These are phyloP conservation scores for Thalassiosira profunda DNA, from an alignment of 108 stramenopile species.

Conservation along the genomic window DNA sequence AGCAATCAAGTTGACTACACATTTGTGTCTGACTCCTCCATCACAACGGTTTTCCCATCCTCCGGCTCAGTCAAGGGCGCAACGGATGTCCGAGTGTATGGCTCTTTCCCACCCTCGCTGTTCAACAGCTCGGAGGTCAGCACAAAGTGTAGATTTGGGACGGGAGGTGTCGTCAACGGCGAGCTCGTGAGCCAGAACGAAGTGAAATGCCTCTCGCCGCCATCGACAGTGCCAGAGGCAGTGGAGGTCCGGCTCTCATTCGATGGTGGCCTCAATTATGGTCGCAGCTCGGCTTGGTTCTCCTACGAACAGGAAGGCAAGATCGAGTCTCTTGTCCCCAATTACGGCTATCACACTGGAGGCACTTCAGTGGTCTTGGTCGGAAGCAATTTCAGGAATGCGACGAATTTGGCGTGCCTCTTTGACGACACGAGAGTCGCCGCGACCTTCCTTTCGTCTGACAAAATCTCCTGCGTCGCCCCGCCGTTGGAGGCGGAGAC, in stretches of 20 bases:
- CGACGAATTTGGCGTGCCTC: constrained; percentile 27
- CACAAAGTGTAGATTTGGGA: constrained; percentile 38
- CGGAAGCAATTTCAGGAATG: constrained; percentile 35
- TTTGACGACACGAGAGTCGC: constrained; percentile 25
- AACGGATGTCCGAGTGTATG: constrained; percentile 28
- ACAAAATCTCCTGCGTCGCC: constrained; percentile 22
- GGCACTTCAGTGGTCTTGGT: constrained; percentile 20
- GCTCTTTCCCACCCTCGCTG: constrained; percentile 17
- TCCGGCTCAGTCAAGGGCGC: constrained; percentile 36
- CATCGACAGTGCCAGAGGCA: not conserved
- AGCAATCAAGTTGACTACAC: constrained; percentile 15
- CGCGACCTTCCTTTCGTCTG: constrained; percentile 27
- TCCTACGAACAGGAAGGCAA: constrained; percentile 33
- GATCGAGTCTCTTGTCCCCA: constrained; percentile 24
- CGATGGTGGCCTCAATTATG: constrained; percentile 24
- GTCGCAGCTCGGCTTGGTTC: constrained; percentile 31
- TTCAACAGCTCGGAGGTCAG: not conserved
- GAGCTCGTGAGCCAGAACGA: constrained; percentile 23
- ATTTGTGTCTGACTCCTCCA: constrained; percentile 24
- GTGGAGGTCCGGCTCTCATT: constrained; percentile 35
- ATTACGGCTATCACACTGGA: constrained; percentile 14
- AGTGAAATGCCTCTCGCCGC: constrained; percentile 31
- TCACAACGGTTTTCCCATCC: constrained; percentile 20
- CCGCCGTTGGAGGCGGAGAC: constrained; percentile 5
- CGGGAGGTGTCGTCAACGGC: constrained; percentile 15